Evolutionary conservation across 2,329 filamentous ascomycete species (phyloP).

Genomic region (Didymosphaeria variabile): DNA sequence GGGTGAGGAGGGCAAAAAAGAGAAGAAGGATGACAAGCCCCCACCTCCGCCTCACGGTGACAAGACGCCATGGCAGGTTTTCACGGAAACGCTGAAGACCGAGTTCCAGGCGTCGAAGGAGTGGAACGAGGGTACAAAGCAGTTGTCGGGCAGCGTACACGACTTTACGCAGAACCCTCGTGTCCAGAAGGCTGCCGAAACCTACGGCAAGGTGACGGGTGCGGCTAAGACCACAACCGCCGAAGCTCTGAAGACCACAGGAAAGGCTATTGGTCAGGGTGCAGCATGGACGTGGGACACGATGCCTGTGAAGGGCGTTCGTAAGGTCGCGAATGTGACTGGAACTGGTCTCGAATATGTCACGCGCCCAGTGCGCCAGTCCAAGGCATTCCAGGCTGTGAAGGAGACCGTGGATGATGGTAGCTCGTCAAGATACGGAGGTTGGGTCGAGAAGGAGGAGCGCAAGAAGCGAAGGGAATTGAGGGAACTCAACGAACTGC

Average conservation of each 20-base stretch:
- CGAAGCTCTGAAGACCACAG: constrained; percentile 84
- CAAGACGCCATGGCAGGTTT: constrained; percentile 99
- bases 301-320: constrained; percentile 86
- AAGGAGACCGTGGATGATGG: constrained; percentile 98
- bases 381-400: constrained; percentile 90
- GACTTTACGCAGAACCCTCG: constrained; percentile 94
- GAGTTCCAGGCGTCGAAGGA: constrained; percentile 98
- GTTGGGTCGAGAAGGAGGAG: constrained; percentile 97
- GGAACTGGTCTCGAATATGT: constrained; percentile 90
- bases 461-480: constrained; percentile 79
- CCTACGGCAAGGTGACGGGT: constrained; percentile 86
- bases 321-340: constrained; percentile 85
- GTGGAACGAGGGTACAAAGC: constrained; percentile 99
- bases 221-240: constrained; percentile 81
- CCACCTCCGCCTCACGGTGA: constrained; percentile 96
- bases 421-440: constrained; percentile 93
- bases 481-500: constrained; percentile 69
- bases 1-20: constrained; percentile 58
- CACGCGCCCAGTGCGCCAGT: constrained; percentile 93
- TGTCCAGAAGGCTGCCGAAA: constrained; percentile 83
- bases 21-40: constrained; percentile 66
- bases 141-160: constrained; percentile 85
- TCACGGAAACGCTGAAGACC: constrained; percentile 91
- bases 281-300: constrained; percentile 99
- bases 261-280: constrained; percentile 85